Conservation (phyloP, 2,329 filamentous ascomycete species). For the Fusarium anguioides region DNA sequence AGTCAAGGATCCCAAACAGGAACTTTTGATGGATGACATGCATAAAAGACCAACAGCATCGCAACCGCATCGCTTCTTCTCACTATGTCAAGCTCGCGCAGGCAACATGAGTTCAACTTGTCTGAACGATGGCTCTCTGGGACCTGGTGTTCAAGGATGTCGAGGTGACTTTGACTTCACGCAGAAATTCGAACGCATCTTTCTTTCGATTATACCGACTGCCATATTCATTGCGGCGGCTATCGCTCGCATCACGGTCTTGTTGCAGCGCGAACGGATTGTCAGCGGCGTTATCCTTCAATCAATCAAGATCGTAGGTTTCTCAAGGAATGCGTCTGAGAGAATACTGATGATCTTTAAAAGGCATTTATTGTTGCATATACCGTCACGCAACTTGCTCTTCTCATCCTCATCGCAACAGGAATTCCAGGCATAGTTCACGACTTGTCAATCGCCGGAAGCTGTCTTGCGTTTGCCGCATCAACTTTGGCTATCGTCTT, state of each 20-base stretch:
- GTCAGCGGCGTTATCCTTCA: slow-evolving; percentile 52
- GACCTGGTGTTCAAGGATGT: slow-evolving; percentile 58
- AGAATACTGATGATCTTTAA: background rate
- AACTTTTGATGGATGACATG: background rate
- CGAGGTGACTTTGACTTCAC: slow-evolving; percentile 64
- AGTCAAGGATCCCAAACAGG: background rate
- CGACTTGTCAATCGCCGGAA: slow-evolving; percentile 44
- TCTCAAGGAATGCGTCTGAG: background rate
- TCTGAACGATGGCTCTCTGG: slow-evolving; percentile 54
- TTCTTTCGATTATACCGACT: slow-evolving; percentile 58
- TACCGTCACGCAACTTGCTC: slow-evolving; percentile 46
- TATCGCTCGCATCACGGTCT: slow-evolving; percentile 47
- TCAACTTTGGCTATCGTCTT: slow-evolving; percentile 46
- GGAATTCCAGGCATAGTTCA: slow-evolving; percentile 28
- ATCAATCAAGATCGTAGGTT: slow-evolving; percentile 46
- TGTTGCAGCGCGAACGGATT: slow-evolving; percentile 49
- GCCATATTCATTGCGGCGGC: slow-evolving; percentile 53
- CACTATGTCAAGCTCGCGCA: background rate
- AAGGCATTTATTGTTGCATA: slow-evolving; percentile 44
- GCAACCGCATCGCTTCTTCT: background rate
- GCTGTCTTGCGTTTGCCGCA: slow-evolving; percentile 43
- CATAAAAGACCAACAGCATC: background rate
- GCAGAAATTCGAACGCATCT: slow-evolving; percentile 59
- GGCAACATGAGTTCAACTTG: slow-evolving; percentile 41
- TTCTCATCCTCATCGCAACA: slow-evolving; percentile 48